Evolutionary conservation across 352 stramenopile species (phyloP).

Genomic region (Pythium plurisporium): DNA sequence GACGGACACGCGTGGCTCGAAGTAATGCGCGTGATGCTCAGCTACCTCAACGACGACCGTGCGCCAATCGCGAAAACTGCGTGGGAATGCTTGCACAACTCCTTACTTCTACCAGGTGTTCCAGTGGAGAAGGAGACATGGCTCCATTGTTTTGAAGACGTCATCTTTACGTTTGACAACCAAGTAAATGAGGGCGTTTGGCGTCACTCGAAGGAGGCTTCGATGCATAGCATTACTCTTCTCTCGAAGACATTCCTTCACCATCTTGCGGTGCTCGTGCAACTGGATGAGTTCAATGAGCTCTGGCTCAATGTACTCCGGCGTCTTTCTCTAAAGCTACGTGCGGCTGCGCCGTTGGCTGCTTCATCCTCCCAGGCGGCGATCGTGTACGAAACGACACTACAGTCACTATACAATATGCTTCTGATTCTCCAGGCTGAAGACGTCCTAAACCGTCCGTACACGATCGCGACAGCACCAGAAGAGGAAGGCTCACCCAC

Average conservation of each 20-base stretch:
- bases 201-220: conserved; percentile 53
- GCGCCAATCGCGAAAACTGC: conserved; percentile 71
- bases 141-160: conserved; percentile 81
- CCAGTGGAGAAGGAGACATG: conserved; percentile 69
- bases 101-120: conserved; percentile 64
- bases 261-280: conserved; percentile 69
- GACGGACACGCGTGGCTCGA: conserved; percentile 71
- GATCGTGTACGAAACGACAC: conserved; percentile 79
- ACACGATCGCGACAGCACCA: conserved; percentile 15
- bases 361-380: conserved; percentile 39
- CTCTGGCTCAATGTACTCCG: conserved; percentile 78
- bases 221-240: conserved; percentile 78
- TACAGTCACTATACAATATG: conserved; percentile 85
- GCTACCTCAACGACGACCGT: conserved; percentile 77
- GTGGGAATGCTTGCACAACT: conserved; percentile 84
- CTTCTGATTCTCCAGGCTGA: conserved; percentile 80
- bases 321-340: conserved; percentile 68
- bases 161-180: conserved; percentile 87
- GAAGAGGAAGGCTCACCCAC: not conserved
- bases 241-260: conserved; percentile 87
- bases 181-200: conserved; percentile 60
- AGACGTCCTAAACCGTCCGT: conserved; percentile 56
- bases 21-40: conserved; percentile 84
- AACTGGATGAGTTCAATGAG: conserved; percentile 56
- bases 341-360: conserved; percentile 17